Evolutionary conservation across 2,329 filamentous ascomycete species (phyloP), one percentile per base, ranked within the genome.

Genomic region (Nannizzia gypsea): DNA sequence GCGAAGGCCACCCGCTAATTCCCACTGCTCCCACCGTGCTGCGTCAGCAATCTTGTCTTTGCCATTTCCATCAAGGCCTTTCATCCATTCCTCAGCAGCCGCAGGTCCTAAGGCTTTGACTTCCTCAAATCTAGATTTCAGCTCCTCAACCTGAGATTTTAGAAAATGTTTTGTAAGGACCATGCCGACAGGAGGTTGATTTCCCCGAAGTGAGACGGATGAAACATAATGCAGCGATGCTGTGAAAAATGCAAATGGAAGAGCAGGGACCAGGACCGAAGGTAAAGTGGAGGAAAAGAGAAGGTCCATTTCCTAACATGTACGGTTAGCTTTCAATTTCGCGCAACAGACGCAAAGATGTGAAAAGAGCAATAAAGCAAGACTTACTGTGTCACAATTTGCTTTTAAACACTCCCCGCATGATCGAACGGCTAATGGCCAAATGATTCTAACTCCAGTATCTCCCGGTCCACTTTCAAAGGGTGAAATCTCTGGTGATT

Each of bases 1-100:
- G 13, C 58, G 61, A 56, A 72, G 61, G 17, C 68, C 71, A 56
- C 72, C 69, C 42, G 73, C 74, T 52, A 78, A 72, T 63, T 85
- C 83, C 83, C 87, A 92, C 66, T 84, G 86, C 69, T 90, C 88
- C 85, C 88, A 92, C 56, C 86, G 82, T 28, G 82, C 78, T 31
- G 82, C 79, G 68, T 88, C 83, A 9, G 76, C 78, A 65, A 83
- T 80, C 56, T 78, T 74, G 61, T 83, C 78, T 65, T 81, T 82
- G 8, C 87, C 86, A 61, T 82, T 79, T 28, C 74, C 76, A 48
- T 84, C 81, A 2, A 93, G 78, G 8, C 88, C 88, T 72, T 91
- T 91, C 31, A 84, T 77, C 88, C 89, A 93, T 70, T 91, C 88
- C 65, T 89, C 86, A 3, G 81, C 80, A 9, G 85, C 82, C 46